These are phyloP conservation scores for Atkinsonella texensis DNA, from an alignment of 2,329 filamentous ascomycete genomes.

Conservation along the genomic window DNA sequence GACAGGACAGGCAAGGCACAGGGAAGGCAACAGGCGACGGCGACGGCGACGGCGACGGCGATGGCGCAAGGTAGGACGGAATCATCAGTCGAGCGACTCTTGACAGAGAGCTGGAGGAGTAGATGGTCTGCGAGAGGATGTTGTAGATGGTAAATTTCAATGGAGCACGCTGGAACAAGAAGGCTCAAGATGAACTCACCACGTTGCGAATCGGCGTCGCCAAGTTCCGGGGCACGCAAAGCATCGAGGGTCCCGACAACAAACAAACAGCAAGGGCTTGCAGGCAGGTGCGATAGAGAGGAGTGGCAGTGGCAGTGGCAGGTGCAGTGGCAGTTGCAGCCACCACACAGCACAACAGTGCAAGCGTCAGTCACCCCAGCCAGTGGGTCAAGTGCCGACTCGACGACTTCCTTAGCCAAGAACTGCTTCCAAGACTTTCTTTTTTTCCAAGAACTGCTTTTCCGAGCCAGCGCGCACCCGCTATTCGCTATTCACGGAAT, in stretches of 20 bases:
- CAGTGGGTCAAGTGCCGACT: no score
- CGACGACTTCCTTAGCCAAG: no score
- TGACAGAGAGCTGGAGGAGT: neutral
- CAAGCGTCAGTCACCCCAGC: no score
- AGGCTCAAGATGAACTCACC: slow-evolving; percentile 3
- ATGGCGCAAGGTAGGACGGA: neutral
- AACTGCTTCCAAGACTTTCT: no score
- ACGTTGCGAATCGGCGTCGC: neutral
- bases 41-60: neutral
- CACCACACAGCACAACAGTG: no score
- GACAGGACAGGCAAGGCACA: neutral
- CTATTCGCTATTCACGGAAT: no score
- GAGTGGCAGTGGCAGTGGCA: no score
- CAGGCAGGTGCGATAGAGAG: no score
- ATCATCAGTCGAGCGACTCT: neutral
- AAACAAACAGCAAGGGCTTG: no score
- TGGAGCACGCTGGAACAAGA: neutral
- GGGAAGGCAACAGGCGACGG: neutral
- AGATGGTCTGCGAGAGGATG: neutral
- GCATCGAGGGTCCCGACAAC: neutral
- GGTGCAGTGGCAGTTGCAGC: no score
- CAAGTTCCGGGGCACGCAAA: neutral
- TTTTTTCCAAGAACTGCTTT: no score
- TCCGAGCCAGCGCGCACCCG: no score
- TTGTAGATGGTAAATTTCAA: neutral